phyloP scores from a whole-genome alignment of 257 asterid genomes.

The Linaria vulgaris region DNA sequence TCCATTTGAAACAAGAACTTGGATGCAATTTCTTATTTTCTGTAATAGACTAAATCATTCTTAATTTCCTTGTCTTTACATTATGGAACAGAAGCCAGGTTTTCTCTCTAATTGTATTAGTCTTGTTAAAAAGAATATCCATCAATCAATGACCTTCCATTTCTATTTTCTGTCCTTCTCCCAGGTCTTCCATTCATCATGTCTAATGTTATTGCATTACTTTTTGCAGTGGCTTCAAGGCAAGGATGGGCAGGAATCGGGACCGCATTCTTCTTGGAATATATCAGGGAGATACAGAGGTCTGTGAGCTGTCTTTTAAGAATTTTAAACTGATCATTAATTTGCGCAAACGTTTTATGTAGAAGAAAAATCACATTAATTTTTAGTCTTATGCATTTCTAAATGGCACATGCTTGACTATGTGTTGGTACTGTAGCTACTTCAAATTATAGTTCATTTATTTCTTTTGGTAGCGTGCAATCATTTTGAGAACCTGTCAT shows the following conservation, averaged over 20 bases:
- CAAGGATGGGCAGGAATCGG: slow-evolving; percentile 74
- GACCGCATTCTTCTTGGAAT: slow-evolving; percentile 91
- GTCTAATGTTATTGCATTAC: slow-evolving; percentile 25
- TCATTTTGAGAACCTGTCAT: too few species aligned
- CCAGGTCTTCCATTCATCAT: slow-evolving; percentile 3
- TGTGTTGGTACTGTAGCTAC: not conserved
- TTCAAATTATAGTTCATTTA: not conserved
- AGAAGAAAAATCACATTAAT: too few species aligned
- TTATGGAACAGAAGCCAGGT: not conserved
- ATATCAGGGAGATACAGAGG: slow-evolving; percentile 97
- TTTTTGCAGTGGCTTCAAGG: slow-evolving; percentile 84
- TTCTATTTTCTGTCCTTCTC: not conserved
- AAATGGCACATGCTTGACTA: not conserved
- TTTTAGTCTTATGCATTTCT: not conserved
- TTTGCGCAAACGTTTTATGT: slow-evolving; percentile 11
- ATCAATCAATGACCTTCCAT: not conserved
- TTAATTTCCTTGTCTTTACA: too few species aligned
- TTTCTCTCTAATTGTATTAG: not conserved
- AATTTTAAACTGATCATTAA: slow-evolving; percentile 5
- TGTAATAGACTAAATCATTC: not conserved
- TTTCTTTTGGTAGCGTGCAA: too few species aligned
- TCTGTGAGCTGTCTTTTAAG: slow-evolving; percentile 35
- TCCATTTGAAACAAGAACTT: not conserved
- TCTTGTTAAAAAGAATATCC: slow-evolving; percentile 5
- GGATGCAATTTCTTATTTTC: not conserved